Evolutionary conservation across 75 land plant genomes (phyloP), one percentile per base, ranked within the genome.

Genomic region (Pseudotsuga menziesii): DNA sequence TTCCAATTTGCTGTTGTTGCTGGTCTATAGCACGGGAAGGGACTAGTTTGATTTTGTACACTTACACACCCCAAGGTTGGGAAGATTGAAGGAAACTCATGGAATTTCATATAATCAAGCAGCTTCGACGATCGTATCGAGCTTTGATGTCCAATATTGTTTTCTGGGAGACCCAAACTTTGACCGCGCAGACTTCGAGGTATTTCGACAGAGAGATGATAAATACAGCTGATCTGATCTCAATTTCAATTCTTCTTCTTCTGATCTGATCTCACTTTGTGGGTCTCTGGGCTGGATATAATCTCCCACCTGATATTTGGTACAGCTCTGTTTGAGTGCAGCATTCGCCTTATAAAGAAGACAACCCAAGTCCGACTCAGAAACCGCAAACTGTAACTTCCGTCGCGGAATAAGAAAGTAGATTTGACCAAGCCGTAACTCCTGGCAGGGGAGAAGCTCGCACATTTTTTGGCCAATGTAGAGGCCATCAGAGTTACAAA

Each of bases 371-470:
- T 86, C 88, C 17, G 79, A 36, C 61, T 79, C 79, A 9, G 80
- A 23, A 22, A 86, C 25, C 17, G 54, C 71, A 39, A 72, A 15
- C 57, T 82, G 35, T 25, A 80, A 78, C 72, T 69, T 82, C 19
- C 80, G 73, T 16, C 60, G 60, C 14, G 91, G 83, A 22, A 89
- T 83, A 19, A 84, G 63, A 77, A 89, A 89, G 57, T 89, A 89
- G n/a, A 89, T 60, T 78, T 87, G 85, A 32, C 80, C 76, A 3
- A 74, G 72, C 27, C 74, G 74, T 36, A 89, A 80, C 3, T 27
- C 61, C 3, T 81, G 71, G 4, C 79, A 32, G 0, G 77, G 61
- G 7, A 25, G 69, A 79, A 89, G 15, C n/a, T 81, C 79, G 4
- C 83, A 83, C 1, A 87, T 81, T 63, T 32, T 26, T 12, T 82